Evolutionary conservation across 495 filamentous ascomycete species (phyloP).

Genomic region (Parathielavia hyrcaniae): DNA sequence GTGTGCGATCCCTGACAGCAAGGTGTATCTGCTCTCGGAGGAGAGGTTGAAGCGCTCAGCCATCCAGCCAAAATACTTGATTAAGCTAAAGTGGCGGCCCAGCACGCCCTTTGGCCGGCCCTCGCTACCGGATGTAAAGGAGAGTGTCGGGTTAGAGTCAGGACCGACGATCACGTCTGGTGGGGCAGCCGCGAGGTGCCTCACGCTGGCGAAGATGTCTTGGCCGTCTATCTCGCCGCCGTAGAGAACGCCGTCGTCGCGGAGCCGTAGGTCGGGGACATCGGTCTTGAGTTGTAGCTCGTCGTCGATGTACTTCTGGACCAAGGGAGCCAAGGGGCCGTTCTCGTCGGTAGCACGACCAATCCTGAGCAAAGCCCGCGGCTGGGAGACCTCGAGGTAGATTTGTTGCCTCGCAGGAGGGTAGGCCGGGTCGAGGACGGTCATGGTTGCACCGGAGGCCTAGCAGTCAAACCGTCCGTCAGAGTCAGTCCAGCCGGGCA

Average conservation of each 20-base stretch:
- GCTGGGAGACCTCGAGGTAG: constrained; percentile 83
- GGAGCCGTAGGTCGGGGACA: constrained; percentile 68
- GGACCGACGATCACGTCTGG: constrained; percentile 82
- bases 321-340: constrained; percentile 60
- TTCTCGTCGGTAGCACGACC: constrained; percentile 71
- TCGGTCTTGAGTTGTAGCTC: constrained; percentile 67
- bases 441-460: constrained; percentile 62
- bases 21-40: constrained; percentile 71
- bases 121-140: constrained; percentile 82
- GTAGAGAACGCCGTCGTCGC: constrained; percentile 63
- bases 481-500: not conserved
- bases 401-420: constrained; percentile 83
- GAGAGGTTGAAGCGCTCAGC: constrained; percentile 69
- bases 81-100: constrained; percentile 80
- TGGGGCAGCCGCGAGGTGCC: constrained; percentile 46
- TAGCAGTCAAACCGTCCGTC: constrained; percentile 23
- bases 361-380: constrained; percentile 72
- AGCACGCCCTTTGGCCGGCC: constrained; percentile 69
- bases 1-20: constrained; percentile 79
- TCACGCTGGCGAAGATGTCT: constrained; percentile 58
- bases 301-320: constrained; percentile 67
- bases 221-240: constrained; percentile 61
- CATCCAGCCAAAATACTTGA: constrained; percentile 95
- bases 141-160: constrained; percentile 76
- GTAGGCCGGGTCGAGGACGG: constrained; percentile 83